Evolutionary conservation across 306 rosid species (phyloP).

Genomic region (Chamaecrista fasciculata): DNA sequence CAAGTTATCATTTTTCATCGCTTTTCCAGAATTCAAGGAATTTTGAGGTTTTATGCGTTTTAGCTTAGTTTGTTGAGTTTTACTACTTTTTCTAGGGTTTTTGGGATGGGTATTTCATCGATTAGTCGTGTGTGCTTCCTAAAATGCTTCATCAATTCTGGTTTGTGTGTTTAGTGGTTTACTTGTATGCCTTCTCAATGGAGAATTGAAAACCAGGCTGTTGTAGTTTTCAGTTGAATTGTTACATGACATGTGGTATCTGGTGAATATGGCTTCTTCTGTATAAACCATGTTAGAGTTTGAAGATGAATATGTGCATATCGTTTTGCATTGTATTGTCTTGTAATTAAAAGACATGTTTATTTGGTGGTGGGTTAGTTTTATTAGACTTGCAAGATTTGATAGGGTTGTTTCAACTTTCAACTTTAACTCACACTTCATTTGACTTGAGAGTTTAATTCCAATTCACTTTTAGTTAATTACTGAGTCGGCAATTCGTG

Average conservation of each 20-base stretch:
- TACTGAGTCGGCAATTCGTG: not conserved
- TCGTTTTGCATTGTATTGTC: not conserved
- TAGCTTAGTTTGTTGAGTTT: conserved; percentile 1
- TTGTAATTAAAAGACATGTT: not conserved
- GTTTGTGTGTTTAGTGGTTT: not conserved
- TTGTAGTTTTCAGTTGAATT: not conserved
- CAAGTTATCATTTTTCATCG: too few relatives aligned
- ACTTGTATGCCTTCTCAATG: not conserved
- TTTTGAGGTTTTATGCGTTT: not conserved
- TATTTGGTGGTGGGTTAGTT: not conserved
- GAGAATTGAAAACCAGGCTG: not conserved
- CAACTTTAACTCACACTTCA: not conserved
- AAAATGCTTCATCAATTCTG: not conserved
- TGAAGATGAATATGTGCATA: not conserved
- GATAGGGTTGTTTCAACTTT: not conserved
- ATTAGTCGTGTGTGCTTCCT: not conserved
- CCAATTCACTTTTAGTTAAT: not conserved
- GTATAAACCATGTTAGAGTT: not conserved
- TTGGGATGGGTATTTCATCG: not conserved
- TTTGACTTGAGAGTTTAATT: not conserved
- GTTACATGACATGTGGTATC: not conserved
- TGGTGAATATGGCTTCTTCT: not conserved
- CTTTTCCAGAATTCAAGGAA: too few relatives aligned
- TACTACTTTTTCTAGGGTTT: not conserved
- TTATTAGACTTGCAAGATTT: not conserved